Conservation (phyloP, 306 rosid species). For the Rosa persica region DNA sequence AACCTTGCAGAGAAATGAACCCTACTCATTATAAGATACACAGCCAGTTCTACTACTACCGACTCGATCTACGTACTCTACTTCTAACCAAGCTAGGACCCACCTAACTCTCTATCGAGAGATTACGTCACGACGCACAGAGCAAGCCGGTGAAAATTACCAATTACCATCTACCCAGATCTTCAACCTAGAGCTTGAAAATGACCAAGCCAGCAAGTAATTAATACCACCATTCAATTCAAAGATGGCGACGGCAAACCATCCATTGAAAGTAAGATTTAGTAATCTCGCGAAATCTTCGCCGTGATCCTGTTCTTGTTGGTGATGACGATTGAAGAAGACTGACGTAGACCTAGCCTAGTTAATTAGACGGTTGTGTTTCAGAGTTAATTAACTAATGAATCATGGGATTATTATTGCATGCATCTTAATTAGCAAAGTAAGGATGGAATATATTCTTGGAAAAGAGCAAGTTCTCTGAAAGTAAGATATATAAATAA, state of each 20-base stretch:
- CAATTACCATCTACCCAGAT: background rate
- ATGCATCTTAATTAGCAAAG: constrained; percentile 39
- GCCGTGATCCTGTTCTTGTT: constrained; percentile 4
- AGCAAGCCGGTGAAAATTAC: constrained; percentile 1
- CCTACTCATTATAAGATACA: background rate
- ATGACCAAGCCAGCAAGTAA: constrained; percentile 3
- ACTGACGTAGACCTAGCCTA: background rate
- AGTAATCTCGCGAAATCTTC: background rate
- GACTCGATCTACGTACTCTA: background rate
- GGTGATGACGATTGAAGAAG: background rate
- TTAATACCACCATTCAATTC: constrained; percentile 16
- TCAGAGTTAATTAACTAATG: background rate
- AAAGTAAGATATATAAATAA: constrained; percentile 16
- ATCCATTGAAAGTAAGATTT: background rate
- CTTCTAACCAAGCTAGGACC: constrained; percentile 10
- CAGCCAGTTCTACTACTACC: background rate
- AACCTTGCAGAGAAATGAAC: constrained; percentile 20
- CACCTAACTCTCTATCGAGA: constrained; percentile 29
- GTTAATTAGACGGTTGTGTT: background rate
- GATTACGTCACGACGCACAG: constrained; percentile 14
- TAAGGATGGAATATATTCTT: constrained; percentile 40
- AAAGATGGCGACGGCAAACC: constrained; percentile 9
- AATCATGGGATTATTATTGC: constrained; percentile 21
- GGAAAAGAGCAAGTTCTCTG: constrained; percentile 19
- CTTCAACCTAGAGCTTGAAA: constrained; percentile 10